Base-by-base conservation (phyloP, 306 rosid genomes). In the Lathyrus oleraceus region DNA sequence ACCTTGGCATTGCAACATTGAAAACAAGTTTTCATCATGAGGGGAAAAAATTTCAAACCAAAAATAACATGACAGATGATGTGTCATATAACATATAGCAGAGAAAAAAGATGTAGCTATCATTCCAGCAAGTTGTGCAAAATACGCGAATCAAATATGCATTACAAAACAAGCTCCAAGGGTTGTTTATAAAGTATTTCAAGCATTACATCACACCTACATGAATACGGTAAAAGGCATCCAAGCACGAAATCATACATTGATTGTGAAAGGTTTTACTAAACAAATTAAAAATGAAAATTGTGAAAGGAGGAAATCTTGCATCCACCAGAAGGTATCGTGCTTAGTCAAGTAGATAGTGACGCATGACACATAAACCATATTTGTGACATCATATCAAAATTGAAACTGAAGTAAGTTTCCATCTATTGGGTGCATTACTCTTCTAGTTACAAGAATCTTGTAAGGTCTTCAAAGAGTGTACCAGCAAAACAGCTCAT, bases 41-140 rank as follows among this genome's bases (percentile, higher is more conserved):
- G 17, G 17, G 17, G 38, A 32, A 21, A 32, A 44, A 45, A 1
- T 14, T 44, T 66, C 16, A 38, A 60, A 70, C 35, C 43, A 28
- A 38, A 27, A 39, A 19, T 40, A 61, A 19, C 36, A 48, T 11
- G 4, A 38, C 43, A 23, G 20, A 40, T 63, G 35, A 16, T 42
- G 14, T 20, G 4, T 63, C 4, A 40, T 42, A 23, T 70, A 70
- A 28, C 30, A 9, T 43, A 66, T 8, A 36, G 63, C 4, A 48
- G 60, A 44, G 60, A 17, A 2, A 39, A 27, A 28, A 71, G 61
- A 52, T 42, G 32, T 42, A 69, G 65, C 52, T 35, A 62, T 32
- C 58, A 62, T 53, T 60, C 44, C 44, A 62, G 48, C 43, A 53
- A 42, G 48, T 49, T 51, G 19, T 28, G 40, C 40, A 76, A 44